phyloP scores from a whole-genome alignment of 768 basidiomycete species.

The Pulveroboletus sp. region DNA sequence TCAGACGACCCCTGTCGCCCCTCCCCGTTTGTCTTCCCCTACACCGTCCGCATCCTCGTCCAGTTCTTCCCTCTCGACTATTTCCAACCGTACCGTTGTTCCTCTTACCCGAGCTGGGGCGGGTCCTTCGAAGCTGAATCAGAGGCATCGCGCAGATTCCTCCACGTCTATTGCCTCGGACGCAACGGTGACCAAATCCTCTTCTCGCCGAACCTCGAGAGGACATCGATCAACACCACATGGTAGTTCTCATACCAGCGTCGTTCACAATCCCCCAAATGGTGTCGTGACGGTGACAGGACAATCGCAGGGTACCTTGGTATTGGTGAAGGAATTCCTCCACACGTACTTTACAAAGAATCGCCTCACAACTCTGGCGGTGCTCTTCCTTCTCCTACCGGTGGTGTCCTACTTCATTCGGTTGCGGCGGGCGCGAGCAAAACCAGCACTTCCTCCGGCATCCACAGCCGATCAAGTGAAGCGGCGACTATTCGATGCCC shows the following conservation, averaged over 20 bases:
- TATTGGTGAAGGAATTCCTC: slow-evolving; percentile 47
- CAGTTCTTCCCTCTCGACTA: slow-evolving; percentile 61
- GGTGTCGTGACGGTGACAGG: slow-evolving; percentile 13
- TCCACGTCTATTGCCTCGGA: slow-evolving; percentile 25
- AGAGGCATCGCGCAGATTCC: slow-evolving; percentile 16
- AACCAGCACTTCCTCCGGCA: slow-evolving; percentile 9
- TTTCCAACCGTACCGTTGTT: slow-evolving; percentile 69
- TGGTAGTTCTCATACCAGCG: slow-evolving; percentile 13
- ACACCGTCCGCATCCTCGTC: slow-evolving; percentile 59
- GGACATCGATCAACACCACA: slow-evolving; percentile 8
- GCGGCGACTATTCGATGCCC: slow-evolving; percentile 45
- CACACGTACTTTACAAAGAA: slow-evolving; percentile 45
- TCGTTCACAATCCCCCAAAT: slow-evolving; percentile 10
- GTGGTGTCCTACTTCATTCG: slow-evolving; percentile 48
- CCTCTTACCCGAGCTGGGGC: slow-evolving; percentile 32
- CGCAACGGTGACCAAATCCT: slow-evolving; percentile 25
- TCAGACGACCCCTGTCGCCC: slow-evolving; percentile 20
- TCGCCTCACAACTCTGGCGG: slow-evolving; percentile 44
- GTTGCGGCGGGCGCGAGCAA: slow-evolving; percentile 40
- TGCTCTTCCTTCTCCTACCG: slow-evolving; percentile 41
- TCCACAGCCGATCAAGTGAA: slow-evolving; percentile 57
- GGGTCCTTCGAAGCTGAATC: slow-evolving; percentile 11
- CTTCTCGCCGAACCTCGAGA: slow-evolving; percentile 6
- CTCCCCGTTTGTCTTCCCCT: slow-evolving; percentile 40
- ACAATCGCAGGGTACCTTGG: slow-evolving; percentile 27